A percentile compares a stretch with the other conserved stretches of the same genome.
phyloP scores from a whole-genome alignment of 768 basidiomycete species.

The Tephrocybe sp. region DNA sequence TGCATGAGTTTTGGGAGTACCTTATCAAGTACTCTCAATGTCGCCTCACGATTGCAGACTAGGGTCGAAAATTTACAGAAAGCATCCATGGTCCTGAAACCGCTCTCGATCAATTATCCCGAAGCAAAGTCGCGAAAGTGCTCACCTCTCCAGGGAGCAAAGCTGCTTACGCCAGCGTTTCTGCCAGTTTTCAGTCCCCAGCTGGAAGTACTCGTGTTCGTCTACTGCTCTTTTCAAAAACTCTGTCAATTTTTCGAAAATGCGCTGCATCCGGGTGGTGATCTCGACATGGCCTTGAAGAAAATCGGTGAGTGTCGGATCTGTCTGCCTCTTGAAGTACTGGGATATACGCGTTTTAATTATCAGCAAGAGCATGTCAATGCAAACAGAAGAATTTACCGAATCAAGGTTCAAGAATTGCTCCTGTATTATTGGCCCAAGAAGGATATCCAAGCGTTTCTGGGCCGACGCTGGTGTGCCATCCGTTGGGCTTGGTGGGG shows the following conservation, averaged over 20 bases:
- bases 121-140: not conserved
- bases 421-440: not conserved
- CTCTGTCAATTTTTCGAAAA: not conserved
- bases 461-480: not conserved
- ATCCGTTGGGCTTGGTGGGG: not conserved
- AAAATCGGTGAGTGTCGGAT: not conserved
- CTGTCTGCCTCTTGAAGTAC: conserved; percentile 4
- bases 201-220: not conserved
- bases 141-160: conserved; percentile 15
- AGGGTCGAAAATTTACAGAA: conserved; percentile 9
- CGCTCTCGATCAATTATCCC: no score
- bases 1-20: conserved; percentile 33
- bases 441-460: not conserved
- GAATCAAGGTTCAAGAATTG: conserved; percentile 6
- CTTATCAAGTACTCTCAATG: conserved; percentile 9
- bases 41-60: conserved; percentile 6
- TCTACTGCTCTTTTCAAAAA: not conserved
- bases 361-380: not conserved
- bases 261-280: not conserved
- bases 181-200: conserved; percentile 8
- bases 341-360: not conserved
- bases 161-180: conserved; percentile 5
- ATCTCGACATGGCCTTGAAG: not conserved
- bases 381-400: not conserved
- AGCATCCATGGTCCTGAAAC: conserved; percentile 8